phyloP scores from a whole-genome alignment of 1,284 basidiomycete species.

The Fistulina hepatica region DNA sequence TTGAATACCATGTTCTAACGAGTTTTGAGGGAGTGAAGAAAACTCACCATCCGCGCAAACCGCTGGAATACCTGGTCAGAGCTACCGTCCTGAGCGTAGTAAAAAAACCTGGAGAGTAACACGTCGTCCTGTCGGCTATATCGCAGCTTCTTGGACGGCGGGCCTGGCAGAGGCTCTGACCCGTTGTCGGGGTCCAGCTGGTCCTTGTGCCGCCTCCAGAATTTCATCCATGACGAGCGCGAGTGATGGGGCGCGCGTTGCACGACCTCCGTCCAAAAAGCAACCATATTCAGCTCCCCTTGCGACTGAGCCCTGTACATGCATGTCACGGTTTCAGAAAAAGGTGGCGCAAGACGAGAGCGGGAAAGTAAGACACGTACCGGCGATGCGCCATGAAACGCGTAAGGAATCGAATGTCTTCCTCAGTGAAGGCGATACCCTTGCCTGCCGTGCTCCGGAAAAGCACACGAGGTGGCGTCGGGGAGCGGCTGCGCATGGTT shows the following conservation, averaged over 20 bases:
- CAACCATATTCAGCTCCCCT: constrained; percentile 65
- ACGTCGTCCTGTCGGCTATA: constrained; percentile 69
- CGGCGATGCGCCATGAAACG: constrained; percentile 64
- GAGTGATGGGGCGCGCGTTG: constrained; percentile 68
- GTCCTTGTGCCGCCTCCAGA: constrained; percentile 73
- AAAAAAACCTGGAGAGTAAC: constrained; percentile 61
- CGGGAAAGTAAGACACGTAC: constrained; percentile 25
- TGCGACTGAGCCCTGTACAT: constrained; percentile 33
- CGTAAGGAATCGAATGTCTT: constrained; percentile 64
- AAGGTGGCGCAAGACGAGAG: constrained; percentile 4
- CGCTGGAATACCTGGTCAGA: constrained; percentile 71
- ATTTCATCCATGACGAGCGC: constrained; percentile 83
- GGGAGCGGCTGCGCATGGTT: constrained; percentile 43
- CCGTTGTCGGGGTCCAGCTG: constrained; percentile 50
- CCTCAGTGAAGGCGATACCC: constrained; percentile 73
- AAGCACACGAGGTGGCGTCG: constrained; percentile 64
- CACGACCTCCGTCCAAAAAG: constrained; percentile 74
- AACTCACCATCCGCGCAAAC: constrained; percentile 49
- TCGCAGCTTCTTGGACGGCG: constrained; percentile 75
- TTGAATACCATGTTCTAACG: neutral
- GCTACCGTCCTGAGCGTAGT: constrained; percentile 59
- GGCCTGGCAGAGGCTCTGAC: constrained; percentile 46
- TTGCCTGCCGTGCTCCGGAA: constrained; percentile 77
- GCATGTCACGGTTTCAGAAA: too few relatives aligned
- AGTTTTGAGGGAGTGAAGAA: neutral